Base-by-base conservation (phyloP, 306 rosid genomes). In the Dicorynia guianensis region DNA sequence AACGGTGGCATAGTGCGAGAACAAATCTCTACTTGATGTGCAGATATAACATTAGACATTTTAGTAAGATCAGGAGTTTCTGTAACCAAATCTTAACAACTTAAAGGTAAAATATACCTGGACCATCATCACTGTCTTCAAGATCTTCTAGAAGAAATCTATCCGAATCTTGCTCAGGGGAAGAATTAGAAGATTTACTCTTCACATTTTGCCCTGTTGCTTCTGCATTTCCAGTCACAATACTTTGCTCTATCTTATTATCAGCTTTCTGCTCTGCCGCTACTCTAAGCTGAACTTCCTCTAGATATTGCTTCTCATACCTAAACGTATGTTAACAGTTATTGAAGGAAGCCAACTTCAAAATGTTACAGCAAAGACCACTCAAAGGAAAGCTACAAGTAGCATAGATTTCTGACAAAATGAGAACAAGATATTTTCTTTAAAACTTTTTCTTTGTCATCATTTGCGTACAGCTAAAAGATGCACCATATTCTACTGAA, bases 61-160 rank as follows among this genome's bases (percentile, higher is more conserved):
- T 6, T 1, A 39, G 46, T 34, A 7, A 4, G 49, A 39, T 33
- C 14, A 15, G 14, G 39, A 4, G 14, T 62, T 35, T 35, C 17
- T 39, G 40, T 2, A 39, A 59, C 40, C 3, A 35, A 11, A 56
- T n/a, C 67, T 69, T 40, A 48, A 62, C 59, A 53, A 20, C 39
- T 44, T 65, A 11, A 11, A 53, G 30, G 63, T 46, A 72, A 82
- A 1, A 1, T 46, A 69, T 82, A 94, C 98, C 98, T 78, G 85
- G 86, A 67, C 80, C 96, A 35, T 88, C 97, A 75, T 94, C 98
- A 54, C 96, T 90, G 81, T 90, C 98, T 84, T 94, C 98, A 81
- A 90, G 94, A 87, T 94, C 98, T 69, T 97, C 98, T 81, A 94
- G 91, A 71, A 94, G 96, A 79, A 94, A 94, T 17, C 90, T 79